These are phyloP conservation scores for Ophiocordyceps camponoti-floridani DNA, from an alignment of 2,329 filamentous ascomycete species.

Conservation along the genomic window DNA sequence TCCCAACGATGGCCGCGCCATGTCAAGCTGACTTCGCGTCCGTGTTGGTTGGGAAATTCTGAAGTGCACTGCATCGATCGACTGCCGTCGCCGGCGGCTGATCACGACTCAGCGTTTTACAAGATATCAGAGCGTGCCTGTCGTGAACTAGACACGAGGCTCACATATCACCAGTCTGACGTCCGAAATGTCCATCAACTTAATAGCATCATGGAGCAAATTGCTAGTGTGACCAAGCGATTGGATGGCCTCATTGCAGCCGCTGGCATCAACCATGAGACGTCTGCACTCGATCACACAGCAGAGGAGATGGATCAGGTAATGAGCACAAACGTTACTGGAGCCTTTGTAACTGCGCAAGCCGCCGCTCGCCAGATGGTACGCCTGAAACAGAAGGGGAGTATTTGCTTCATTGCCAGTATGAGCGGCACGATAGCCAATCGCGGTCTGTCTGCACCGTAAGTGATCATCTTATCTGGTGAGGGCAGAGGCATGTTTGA, in stretches of 20 bases:
- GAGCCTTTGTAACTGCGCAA: slow-evolving; percentile 70
- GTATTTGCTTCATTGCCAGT: slow-evolving; percentile 49
- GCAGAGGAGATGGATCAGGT: slow-evolving; percentile 60
- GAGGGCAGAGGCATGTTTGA: neutral
- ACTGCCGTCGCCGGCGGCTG: slow-evolving; percentile 29
- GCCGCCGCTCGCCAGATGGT: slow-evolving; percentile 68
- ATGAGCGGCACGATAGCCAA: slow-evolving; percentile 55
- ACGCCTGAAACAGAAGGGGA: slow-evolving; percentile 36
- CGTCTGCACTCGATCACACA: slow-evolving; percentile 62
- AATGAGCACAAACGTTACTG: slow-evolving; percentile 74
- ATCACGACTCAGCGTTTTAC: slow-evolving; percentile 38
- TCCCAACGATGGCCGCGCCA: no score
- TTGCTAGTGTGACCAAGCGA: slow-evolving; percentile 51
- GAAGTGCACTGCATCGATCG: slow-evolving; percentile 49
- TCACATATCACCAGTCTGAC: slow-evolving; percentile 65
- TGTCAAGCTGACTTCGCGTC: neutral
- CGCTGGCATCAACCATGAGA: slow-evolving; percentile 66
- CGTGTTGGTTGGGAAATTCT: neutral
- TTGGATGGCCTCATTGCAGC: slow-evolving; percentile 63
- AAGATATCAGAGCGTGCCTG: slow-evolving; percentile 44
- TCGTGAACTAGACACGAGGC: slow-evolving; percentile 44
- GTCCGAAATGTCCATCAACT: slow-evolving; percentile 55
- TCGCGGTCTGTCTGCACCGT: slow-evolving; percentile 41
- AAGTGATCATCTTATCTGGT: slow-evolving; percentile 10
- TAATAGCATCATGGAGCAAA: slow-evolving; percentile 47